These are phyloP conservation scores for Microcera coccophila DNA, from an alignment of 2,329 filamentous ascomycete genomes.

Conservation along the genomic window DNA sequence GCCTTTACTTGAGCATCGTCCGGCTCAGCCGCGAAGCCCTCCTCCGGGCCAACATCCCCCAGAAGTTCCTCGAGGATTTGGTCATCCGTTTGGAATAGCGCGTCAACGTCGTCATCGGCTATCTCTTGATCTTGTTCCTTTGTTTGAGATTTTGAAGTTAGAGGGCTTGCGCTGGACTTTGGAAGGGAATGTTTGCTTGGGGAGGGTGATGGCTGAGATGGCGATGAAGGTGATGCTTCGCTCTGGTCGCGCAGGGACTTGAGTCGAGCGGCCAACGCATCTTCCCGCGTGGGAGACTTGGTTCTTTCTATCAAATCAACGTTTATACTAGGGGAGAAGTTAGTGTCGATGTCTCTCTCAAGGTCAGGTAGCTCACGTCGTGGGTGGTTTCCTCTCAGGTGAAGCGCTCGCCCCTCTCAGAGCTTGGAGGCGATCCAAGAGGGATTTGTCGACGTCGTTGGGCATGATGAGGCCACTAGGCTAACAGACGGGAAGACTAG, in stretches of 20 bases:
- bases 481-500: neutral
- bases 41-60: slow-evolving; percentile 37
- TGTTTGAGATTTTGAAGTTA: neutral
- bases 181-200: neutral
- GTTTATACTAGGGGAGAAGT: slow-evolving; percentile 17
- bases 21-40: slow-evolving; percentile 20
- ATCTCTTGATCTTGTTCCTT: neutral
- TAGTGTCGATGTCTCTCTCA: neutral
- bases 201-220: neutral
- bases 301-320: slow-evolving; percentile 40
- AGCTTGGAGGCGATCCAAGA: slow-evolving; percentile 54
- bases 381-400: slow-evolving; percentile 31
- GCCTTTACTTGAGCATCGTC: slow-evolving; percentile 34
- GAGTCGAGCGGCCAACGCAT: slow-evolving; percentile 49
- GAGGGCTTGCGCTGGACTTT: neutral
- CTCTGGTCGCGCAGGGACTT: slow-evolving; percentile 46
- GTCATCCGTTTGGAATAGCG: slow-evolving; percentile 47
- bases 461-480: slow-evolving; percentile 25
- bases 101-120: slow-evolving; percentile 35
- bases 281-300: slow-evolving; percentile 45
- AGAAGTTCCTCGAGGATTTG: slow-evolving; percentile 51
- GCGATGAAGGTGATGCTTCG: slow-evolving; percentile 12
- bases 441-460: slow-evolving; percentile 41
- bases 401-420: slow-evolving; percentile 38
- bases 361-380: slow-evolving; percentile 39